Percentiles rank a stretch among this genome's conserved stretches.
These are phyloP conservation scores for Pythium phragmiticola DNA, from an alignment of 352 stramenopile genomes.

Conservation along the genomic window DNA sequence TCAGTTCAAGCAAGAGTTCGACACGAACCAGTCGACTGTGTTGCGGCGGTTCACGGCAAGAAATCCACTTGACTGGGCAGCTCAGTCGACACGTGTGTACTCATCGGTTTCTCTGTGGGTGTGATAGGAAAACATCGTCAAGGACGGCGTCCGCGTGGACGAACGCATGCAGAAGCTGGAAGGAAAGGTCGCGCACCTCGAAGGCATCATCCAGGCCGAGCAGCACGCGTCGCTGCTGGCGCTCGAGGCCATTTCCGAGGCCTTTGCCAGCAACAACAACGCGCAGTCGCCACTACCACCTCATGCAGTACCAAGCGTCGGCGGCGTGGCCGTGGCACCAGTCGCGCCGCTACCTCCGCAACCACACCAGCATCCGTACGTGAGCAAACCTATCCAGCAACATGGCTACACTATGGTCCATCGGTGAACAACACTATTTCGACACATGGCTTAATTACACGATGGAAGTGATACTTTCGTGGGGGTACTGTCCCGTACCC, in stretches of 20 bases:
- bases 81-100: background rate
- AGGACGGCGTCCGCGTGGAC: slow-evolving; percentile 48
- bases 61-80: background rate
- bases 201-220: slow-evolving; percentile 62
- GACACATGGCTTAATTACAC: too few species aligned
- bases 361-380: background rate
- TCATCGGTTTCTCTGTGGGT: background rate
- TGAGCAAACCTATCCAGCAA: slow-evolving; percentile 6
- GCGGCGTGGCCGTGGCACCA: background rate
- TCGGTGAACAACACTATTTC: background rate
- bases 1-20: slow-evolving; percentile 65
- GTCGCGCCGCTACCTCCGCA: background rate
- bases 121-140: slow-evolving; percentile 41
- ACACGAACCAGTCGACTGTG: slow-evolving; percentile 44
- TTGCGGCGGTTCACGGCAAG: slow-evolving; percentile 43
- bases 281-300: background rate
- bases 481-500: too few species aligned
- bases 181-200: slow-evolving; percentile 45
- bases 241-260: slow-evolving; percentile 69
- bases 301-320: background rate
- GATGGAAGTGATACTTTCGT: too few species aligned
- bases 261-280: slow-evolving; percentile 31
- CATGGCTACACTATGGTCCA: slow-evolving; percentile 3
- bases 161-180: slow-evolving; percentile 56
- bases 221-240: slow-evolving; percentile 68